These are phyloP conservation scores for Acer saccharum DNA, from an alignment of 345 rosid genomes.

Conservation along the genomic window DNA sequence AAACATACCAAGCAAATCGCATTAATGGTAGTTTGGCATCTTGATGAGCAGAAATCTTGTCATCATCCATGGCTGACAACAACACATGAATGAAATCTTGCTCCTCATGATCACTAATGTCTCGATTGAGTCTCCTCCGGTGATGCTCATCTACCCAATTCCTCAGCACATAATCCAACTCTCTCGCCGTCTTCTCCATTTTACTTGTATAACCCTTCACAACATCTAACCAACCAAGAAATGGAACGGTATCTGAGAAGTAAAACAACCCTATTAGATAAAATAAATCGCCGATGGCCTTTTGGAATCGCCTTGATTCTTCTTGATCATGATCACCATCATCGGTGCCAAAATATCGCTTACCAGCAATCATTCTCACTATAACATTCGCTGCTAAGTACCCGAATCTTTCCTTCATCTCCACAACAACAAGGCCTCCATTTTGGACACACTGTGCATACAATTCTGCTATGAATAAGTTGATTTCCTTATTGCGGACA, in stretches of 20 bases:
- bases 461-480: conserved; percentile 21
- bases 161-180: conserved; percentile 40
- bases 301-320: conserved; percentile 22
- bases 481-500: conserved; percentile 27
- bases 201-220: conserved; percentile 25
- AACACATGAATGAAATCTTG: conserved; percentile 54
- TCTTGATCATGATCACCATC: background rate
- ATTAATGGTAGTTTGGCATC: conserved; percentile 54
- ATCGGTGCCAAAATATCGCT: conserved; percentile 17
- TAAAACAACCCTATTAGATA: conserved; percentile 15
- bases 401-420: conserved; percentile 30
- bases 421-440: conserved; percentile 9
- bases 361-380: conserved; percentile 32
- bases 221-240: conserved; percentile 38
- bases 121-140: conserved; percentile 7
- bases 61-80: conserved; percentile 46
- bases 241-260: conserved; percentile 35
- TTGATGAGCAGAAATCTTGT: conserved; percentile 29
- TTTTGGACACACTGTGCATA: conserved; percentile 20
- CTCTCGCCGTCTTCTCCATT: conserved; percentile 38
- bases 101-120: conserved; percentile 9
- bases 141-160: conserved; percentile 47
- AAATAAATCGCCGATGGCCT: conserved; percentile 28
- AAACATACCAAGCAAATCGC: conserved; percentile 56
- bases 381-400: conserved; percentile 31